A percentile compares a stretch with the other conserved stretches of the same genome.
These are phyloP conservation scores for Arabidopsis suecica DNA, from an alignment of 345 rosid genomes.

Conservation along the genomic window DNA sequence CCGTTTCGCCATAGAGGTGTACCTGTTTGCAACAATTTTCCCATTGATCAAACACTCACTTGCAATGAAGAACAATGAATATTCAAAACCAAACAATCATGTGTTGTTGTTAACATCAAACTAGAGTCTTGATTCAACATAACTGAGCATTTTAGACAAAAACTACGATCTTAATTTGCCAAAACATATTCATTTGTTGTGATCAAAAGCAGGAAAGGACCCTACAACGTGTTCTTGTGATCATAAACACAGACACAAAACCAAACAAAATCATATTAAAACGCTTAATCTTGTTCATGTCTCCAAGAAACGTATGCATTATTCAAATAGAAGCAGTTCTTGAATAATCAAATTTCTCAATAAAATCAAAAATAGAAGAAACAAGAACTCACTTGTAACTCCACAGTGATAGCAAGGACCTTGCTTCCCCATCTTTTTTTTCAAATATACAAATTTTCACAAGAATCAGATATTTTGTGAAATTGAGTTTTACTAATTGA, in stretches of 20 bases:
- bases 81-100: constrained; percentile 12
- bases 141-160: constrained; percentile 16
- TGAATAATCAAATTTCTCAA: neutral
- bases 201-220: constrained; percentile 32
- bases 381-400: constrained; percentile 96
- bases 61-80: constrained; percentile 29
- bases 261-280: constrained; percentile 19
- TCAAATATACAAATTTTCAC: constrained; percentile 24
- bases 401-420: constrained; percentile 99
- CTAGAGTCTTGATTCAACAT: constrained; percentile 4
- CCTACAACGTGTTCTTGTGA: constrained; percentile 22
- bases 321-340: constrained; percentile 20
- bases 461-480: constrained; percentile 21
- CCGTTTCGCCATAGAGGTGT: constrained; percentile 78
- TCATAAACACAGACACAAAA: constrained; percentile 29
- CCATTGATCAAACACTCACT: constrained; percentile 28
- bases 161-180: neutral
- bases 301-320: constrained; percentile 36
- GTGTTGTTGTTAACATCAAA: neutral
- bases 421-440: constrained; percentile 84
- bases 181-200: neutral
- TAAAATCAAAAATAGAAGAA: constrained; percentile 23
- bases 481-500: constrained; percentile 39
- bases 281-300: constrained; percentile 22
- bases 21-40: constrained; percentile 43